phyloP scores from a whole-genome alignment of 441 rosid genomes.

The Jatropha podagrica region DNA sequence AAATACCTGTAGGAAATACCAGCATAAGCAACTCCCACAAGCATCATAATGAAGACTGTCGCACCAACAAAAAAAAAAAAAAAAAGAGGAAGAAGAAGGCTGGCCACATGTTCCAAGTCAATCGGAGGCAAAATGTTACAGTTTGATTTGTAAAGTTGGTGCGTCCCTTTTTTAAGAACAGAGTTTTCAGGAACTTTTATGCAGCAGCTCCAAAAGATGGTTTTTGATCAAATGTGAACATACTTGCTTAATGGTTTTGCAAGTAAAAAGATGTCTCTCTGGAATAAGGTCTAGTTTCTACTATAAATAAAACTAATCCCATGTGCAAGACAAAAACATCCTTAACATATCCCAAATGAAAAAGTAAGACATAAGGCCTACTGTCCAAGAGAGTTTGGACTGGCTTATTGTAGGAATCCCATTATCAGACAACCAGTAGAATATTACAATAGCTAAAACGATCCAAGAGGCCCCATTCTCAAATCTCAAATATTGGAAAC shows the following conservation, averaged over 20 bases:
- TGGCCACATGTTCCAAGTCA: conserved; percentile 1
- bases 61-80: neutral
- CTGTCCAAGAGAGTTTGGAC: neutral
- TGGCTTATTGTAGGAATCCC: neutral
- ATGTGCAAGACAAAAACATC: neutral
- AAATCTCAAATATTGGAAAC: neutral
- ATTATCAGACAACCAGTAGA: neutral
- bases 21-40: conserved; percentile 20
- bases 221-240: neutral
- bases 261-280: neutral
- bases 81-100: neutral
- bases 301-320: neutral
- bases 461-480: neutral
- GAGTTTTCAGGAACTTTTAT: neutral
- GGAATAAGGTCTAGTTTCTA: neutral
- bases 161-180: neutral
- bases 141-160: neutral
- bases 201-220: neutral
- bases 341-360: neutral
- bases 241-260: neutral
- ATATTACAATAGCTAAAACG: neutral
- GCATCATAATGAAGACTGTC: conserved; percentile 4
- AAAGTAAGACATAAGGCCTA: neutral
- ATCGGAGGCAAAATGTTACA: neutral
- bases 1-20: conserved; percentile 55